phyloP scores from a whole-genome alignment of 495 filamentous ascomycete species.

The Xylaria telfairii region DNA sequence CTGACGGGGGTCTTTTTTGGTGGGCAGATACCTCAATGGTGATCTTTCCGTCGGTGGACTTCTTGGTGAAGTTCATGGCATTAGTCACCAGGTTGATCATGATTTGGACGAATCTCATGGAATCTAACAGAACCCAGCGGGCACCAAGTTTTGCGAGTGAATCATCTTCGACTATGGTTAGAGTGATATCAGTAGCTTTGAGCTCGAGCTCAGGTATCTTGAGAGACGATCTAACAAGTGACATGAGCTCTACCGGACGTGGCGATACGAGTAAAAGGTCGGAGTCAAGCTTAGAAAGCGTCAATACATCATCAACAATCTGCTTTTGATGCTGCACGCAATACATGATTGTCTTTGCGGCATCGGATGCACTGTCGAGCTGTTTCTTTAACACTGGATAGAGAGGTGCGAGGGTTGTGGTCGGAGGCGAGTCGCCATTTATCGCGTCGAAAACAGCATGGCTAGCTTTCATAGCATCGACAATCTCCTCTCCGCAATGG shows the following conservation, averaged over 20 bases:
- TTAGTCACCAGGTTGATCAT: neutral
- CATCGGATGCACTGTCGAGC: constrained; percentile 65
- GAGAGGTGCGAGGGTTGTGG: neutral
- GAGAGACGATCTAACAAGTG: neutral
- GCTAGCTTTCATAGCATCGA: constrained; percentile 53
- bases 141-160: neutral
- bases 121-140: neutral
- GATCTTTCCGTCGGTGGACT: neutral
- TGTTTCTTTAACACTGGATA: constrained; percentile 14
- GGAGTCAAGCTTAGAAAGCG: constrained; percentile 79
- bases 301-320: constrained; percentile 81
- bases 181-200: neutral
- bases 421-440: neutral
- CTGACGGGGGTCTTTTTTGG: neutral
- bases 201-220: neutral
- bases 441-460: neutral
- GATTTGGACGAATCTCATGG: neutral
- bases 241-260: neutral
- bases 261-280: constrained; percentile 36
- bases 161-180: neutral
- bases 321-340: constrained; percentile 81
- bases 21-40: neutral
- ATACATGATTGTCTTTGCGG: constrained; percentile 74
- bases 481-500: constrained; percentile 73
- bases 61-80: neutral